Evolutionary conservation across 495 filamentous ascomycete species (phyloP).

Genomic region (Penicillium daleae): DNA sequence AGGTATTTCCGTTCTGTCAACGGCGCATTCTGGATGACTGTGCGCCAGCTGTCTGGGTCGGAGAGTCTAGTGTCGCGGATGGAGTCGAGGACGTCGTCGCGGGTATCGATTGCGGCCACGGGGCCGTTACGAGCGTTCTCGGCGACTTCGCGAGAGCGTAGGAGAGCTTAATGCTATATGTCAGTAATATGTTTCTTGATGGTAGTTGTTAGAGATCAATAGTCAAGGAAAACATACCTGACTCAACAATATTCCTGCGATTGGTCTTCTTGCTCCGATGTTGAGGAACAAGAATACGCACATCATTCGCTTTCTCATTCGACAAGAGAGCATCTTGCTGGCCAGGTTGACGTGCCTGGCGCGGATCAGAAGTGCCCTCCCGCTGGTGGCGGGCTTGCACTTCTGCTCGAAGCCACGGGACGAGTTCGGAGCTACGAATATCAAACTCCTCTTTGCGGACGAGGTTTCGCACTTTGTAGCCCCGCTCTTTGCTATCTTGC

Average conservation of each 20-base stretch:
- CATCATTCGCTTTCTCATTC: slow-evolving; percentile 65
- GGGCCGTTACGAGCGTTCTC: slow-evolving; percentile 72
- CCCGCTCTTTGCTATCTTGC: slow-evolving; percentile 69
- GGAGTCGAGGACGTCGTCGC: slow-evolving; percentile 80
- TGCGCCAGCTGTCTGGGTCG: slow-evolving; percentile 85
- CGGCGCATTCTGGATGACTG: slow-evolving; percentile 75
- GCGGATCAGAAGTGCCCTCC: slow-evolving; percentile 53
- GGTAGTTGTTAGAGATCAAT: background rate
- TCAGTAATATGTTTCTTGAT: slow-evolving; percentile 13
- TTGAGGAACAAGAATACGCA: slow-evolving; percentile 78
- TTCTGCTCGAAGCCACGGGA: slow-evolving; percentile 80
- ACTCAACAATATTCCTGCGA: slow-evolving; percentile 80
- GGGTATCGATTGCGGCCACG: slow-evolving; percentile 85
- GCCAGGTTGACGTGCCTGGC: slow-evolving; percentile 51
- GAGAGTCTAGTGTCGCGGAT: slow-evolving; percentile 75
- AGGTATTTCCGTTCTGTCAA: slow-evolving; percentile 83
- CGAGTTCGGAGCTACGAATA: slow-evolving; percentile 71
- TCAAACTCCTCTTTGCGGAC: slow-evolving; percentile 82
- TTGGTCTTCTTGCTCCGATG: slow-evolving; percentile 91
- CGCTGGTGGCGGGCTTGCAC: slow-evolving; percentile 75
- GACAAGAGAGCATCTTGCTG: slow-evolving; percentile 43
- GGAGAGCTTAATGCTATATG: slow-evolving; percentile 53
- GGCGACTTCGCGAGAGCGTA: slow-evolving; percentile 62
- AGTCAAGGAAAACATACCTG: slow-evolving; percentile 50
- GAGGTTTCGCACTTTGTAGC: slow-evolving; percentile 75